Evolutionary conservation across 768 basidiomycete genomes (phyloP).

Genomic region (Omphalotus guepiniiformis): DNA sequence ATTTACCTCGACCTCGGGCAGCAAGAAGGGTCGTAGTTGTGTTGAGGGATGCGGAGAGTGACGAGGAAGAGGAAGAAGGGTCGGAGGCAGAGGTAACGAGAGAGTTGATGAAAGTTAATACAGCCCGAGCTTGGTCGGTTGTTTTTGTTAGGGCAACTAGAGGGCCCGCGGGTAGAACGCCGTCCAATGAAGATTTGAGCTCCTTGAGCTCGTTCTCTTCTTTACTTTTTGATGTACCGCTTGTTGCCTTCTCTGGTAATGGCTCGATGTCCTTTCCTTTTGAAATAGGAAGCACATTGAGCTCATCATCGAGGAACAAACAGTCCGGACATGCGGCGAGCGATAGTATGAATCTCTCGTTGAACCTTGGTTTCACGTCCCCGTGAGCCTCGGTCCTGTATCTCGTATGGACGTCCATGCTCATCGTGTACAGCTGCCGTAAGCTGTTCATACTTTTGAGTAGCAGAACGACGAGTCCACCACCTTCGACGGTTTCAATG

Average conservation of each 20-base stretch:
- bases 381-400: conserved; percentile 92
- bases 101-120: conserved; percentile 93
- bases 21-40: conserved; percentile 96
- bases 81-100: conserved; percentile 45
- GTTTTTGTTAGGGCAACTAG: conserved; percentile 90
- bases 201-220: conserved; percentile 67
- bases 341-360: conserved; percentile 97
- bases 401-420: conserved; percentile 91
- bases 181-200: conserved; percentile 60
- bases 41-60: conserved; percentile 5
- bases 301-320: conserved; percentile 93
- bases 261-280: conserved; percentile 89
- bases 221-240: conserved; percentile 33
- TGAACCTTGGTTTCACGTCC: conserved; percentile 89
- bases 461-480: conserved; percentile 82
- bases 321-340: conserved; percentile 92
- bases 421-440: conserved; percentile 89
- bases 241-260: conserved; percentile 21
- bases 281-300: conserved; percentile 95
- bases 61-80: conserved; percentile 1
- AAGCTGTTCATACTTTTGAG: conserved; percentile 95
- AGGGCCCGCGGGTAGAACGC: conserved; percentile 84
- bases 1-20: conserved; percentile 93
- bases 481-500: conserved; percentile 97
- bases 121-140: conserved; percentile 89